phyloP scores from a whole-genome alignment of 306 rosid genomes.

The Quercus agrifolia region DNA sequence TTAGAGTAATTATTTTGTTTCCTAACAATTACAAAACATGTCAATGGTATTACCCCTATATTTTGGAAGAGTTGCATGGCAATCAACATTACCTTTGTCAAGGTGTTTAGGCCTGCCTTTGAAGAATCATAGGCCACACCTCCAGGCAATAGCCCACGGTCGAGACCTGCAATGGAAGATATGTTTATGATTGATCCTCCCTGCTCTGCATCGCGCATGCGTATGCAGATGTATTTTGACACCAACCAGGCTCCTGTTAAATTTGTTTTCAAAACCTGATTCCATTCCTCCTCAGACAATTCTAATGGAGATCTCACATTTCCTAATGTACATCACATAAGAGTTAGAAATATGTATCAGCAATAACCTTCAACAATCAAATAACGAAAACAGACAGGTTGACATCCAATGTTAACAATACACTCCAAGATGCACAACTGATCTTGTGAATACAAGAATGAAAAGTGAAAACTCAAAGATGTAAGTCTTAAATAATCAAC shows the following conservation, averaged over 20 bases:
- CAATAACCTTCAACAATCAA: neutral
- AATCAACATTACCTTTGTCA: slow-evolving; percentile 53
- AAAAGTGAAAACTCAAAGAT: neutral
- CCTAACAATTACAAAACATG: neutral
- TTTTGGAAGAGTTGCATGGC: neutral
- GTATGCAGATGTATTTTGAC: slow-evolving; percentile 52
- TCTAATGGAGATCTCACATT: slow-evolving; percentile 54
- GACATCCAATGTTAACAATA: too few relatives aligned
- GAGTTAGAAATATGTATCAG: neutral
- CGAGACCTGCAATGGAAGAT: slow-evolving; percentile 57
- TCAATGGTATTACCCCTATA: neutral
- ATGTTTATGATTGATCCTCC: slow-evolving; percentile 76
- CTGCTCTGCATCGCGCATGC: slow-evolving; percentile 42
- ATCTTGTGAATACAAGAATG: neutral
- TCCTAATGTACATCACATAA: slow-evolving; percentile 32
- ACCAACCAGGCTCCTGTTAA: slow-evolving; percentile 70
- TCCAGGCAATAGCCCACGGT: slow-evolving; percentile 72
- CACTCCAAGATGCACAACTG: neutral
- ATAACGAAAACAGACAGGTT: neutral
- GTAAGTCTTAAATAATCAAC: neutral
- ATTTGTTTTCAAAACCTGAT: slow-evolving; percentile 46
- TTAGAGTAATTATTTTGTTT: neutral
- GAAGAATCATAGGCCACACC: slow-evolving; percentile 54
- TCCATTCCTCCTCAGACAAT: slow-evolving; percentile 73
- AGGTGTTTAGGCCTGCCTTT: slow-evolving; percentile 49